Percentiles rank a stretch among this genome's conserved stretches.
phyloP scores from a whole-genome alignment of 257 asterid species.

The Mentha longifolia region DNA sequence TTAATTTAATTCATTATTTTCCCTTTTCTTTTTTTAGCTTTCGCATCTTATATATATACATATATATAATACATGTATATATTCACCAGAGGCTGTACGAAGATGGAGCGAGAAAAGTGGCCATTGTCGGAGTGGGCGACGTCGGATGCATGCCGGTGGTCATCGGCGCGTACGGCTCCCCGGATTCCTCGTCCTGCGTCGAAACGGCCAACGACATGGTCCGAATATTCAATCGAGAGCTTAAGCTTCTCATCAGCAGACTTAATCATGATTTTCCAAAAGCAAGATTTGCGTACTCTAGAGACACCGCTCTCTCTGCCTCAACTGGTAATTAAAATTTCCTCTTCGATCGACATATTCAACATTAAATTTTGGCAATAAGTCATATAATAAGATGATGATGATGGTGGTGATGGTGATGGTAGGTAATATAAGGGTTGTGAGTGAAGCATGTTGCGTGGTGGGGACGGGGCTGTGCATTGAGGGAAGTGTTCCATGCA shows the following conservation, averaged over 20 bases:
- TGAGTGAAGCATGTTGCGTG: constrained; percentile 39
- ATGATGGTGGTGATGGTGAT: too few species aligned
- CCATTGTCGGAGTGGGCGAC: constrained; percentile 36
- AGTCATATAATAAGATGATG: too few species aligned
- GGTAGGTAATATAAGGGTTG: constrained; percentile 18
- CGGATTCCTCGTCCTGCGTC: constrained; percentile 40
- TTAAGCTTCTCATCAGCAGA: constrained; percentile 30
- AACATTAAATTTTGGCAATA: too few species aligned
- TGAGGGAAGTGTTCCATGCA: constrained; percentile 30
- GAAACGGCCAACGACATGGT: constrained; percentile 38
- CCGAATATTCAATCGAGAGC: constrained; percentile 32
- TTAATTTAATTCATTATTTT: background rate
- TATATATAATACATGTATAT: too few species aligned
- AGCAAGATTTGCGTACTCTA: constrained; percentile 38
- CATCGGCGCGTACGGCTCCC: constrained; percentile 36
- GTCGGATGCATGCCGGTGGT: constrained; percentile 46
- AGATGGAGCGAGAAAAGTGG: constrained; percentile 54
- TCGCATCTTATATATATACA: too few species aligned
- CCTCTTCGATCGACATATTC: too few species aligned
- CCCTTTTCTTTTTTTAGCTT: too few species aligned
- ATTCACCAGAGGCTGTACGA: constrained; percentile 44
- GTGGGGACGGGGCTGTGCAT: constrained; percentile 30
- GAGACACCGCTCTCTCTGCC: background rate
- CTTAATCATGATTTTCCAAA: constrained; percentile 35
- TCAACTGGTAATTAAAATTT: too few species aligned